A percentile compares a stretch with the other conserved stretches of the same genome.
These are phyloP conservation scores for Cordyceps fumosorosea DNA, from an alignment of 2,329 filamentous ascomycete species.

Conservation along the genomic window DNA sequence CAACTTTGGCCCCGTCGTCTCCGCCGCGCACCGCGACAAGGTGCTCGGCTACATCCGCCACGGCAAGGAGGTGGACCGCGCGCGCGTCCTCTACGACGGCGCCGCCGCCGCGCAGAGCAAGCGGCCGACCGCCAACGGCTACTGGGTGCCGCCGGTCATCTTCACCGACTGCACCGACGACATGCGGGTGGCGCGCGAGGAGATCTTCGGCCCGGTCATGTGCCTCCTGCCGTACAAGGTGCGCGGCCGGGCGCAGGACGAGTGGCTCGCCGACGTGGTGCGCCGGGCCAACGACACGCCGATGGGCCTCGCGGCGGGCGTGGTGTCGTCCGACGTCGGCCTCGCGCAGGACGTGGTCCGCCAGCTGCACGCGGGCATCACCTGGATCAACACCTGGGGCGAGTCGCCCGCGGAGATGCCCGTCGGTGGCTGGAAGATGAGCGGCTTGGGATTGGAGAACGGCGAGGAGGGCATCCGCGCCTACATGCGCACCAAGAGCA, in stretches of 20 bases:
- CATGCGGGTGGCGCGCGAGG: conserved; percentile 74
- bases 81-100: conserved; percentile 68
- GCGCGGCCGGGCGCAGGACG: conserved; percentile 20
- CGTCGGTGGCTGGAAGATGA: conserved; percentile 88
- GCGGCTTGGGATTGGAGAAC: conserved; percentile 82
- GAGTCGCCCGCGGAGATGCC: conserved; percentile 88
- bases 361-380: conserved; percentile 74
- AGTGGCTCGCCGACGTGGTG: conserved; percentile 60
- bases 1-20: conserved; percentile 82
- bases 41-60: conserved; percentile 70
- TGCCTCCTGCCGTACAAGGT: conserved; percentile 68
- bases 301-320: conserved; percentile 75
- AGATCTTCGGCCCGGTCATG: conserved; percentile 88
- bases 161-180: conserved; percentile 79
- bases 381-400: conserved; percentile 93
- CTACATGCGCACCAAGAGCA: conserved; percentile 84
- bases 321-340: conserved; percentile 72
- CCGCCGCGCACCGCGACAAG: conserved; percentile 66
- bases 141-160: conserved; percentile 76
- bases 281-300: conserved; percentile 68
- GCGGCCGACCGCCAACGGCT: conserved; percentile 55
- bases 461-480: conserved; percentile 71
- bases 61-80: conserved; percentile 66
- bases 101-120: conserved; percentile 44
- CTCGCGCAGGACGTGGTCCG: conserved; percentile 65